Evolutionary conservation across 257 asterid species (phyloP).

Genomic region (Nicotiana obtusifolia): DNA sequence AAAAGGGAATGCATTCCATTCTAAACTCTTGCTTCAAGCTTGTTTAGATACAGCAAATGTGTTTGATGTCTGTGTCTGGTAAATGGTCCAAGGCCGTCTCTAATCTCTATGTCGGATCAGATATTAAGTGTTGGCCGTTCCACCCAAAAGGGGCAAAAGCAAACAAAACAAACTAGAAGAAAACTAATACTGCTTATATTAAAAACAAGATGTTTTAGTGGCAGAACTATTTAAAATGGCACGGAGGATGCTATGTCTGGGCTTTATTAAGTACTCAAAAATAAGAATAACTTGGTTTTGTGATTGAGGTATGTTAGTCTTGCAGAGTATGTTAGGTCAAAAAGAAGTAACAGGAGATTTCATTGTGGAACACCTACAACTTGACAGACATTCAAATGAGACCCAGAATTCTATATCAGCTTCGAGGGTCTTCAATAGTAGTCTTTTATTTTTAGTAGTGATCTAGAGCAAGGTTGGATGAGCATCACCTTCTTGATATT

Average conservation of each 20-base stretch:
- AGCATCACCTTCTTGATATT: slow-evolving; percentile 5
- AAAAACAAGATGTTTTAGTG: background rate
- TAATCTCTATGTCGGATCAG: background rate
- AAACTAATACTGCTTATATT: background rate
- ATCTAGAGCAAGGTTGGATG: background rate
- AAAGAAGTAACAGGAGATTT: background rate
- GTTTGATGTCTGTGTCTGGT: background rate
- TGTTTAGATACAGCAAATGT: background rate
- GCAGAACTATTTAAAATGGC: background rate
- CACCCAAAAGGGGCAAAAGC: background rate
- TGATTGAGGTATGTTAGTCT: background rate
- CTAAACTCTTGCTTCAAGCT: slow-evolving; percentile 1
- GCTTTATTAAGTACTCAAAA: background rate
- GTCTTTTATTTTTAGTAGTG: background rate
- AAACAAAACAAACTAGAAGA: background rate
- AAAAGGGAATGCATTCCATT: background rate
- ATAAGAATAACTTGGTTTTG: background rate
- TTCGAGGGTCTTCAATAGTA: background rate
- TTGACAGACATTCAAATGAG: background rate
- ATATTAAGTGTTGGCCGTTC: background rate
- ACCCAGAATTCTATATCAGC: background rate
- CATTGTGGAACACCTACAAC: background rate
- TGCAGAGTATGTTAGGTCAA: background rate
- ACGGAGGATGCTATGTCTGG: background rate
- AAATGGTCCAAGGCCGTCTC: background rate